Conservation (phyloP, 192 early-diverging fungal genomes). For the Geranomyces michiganensis region DNA sequence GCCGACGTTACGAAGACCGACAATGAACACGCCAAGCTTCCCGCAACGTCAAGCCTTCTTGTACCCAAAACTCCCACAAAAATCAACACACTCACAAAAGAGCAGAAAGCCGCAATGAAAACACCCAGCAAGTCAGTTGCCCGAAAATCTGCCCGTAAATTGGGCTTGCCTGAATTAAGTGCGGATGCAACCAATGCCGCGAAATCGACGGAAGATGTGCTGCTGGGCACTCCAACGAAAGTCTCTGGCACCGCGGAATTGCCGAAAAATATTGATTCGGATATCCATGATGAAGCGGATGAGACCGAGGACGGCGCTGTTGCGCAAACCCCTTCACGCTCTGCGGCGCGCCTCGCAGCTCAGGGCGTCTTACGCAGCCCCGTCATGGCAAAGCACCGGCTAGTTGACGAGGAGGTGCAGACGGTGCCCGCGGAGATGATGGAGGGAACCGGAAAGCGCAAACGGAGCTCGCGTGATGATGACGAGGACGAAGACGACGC, state of each 20-base stretch:
- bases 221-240: background rate
- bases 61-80: constrained; percentile 1
- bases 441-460: background rate
- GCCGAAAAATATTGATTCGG: background rate
- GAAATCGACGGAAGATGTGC: no score
- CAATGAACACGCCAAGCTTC: no score
- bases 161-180: no score
- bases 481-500: background rate
- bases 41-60: background rate
- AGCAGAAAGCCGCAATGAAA: constrained; percentile 15
- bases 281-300: background rate
- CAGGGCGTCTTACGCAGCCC: background rate
- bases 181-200: no score
- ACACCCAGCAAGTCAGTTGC: constrained; percentile 11
- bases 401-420: background rate
- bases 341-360: background rate
- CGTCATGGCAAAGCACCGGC: background rate
- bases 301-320: background rate
- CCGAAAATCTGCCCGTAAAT: background rate
- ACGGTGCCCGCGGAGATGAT: background rate
- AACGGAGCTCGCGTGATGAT: constrained; percentile 1
- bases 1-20: no score
- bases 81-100: background rate
- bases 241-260: background rate
- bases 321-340: background rate